Evolutionary conservation across 768 basidiomycete genomes (phyloP).

Genomic region (Arthromyces matolae): DNA sequence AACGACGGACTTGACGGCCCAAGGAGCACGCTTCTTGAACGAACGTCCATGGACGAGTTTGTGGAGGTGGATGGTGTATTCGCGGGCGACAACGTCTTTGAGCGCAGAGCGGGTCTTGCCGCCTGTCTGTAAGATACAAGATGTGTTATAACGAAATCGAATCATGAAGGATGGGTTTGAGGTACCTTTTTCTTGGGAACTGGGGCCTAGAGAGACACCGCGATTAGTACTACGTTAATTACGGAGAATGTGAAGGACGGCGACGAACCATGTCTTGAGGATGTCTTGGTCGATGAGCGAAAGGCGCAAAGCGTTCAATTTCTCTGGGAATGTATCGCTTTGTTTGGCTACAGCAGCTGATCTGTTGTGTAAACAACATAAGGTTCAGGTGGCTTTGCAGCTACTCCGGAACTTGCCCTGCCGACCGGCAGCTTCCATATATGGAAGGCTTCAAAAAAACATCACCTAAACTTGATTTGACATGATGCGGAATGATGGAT

Average conservation of each 20-base stretch:
- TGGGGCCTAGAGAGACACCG: conserved; percentile 41
- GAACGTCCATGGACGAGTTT: conserved; percentile 88
- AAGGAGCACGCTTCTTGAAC: conserved; percentile 97
- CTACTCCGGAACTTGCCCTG: conserved; percentile 32
- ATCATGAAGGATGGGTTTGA: not conserved
- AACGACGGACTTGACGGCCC: conserved; percentile 92
- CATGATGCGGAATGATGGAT: too few relatives aligned
- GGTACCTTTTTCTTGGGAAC: conserved; percentile 56
- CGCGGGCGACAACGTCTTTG: conserved; percentile 95
- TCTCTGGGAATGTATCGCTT: too few relatives aligned
- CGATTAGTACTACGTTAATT: conserved; percentile 2
- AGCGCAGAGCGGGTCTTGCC: conserved; percentile 95
- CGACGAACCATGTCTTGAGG: conserved; percentile 67
- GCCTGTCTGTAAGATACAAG: conserved; percentile 47
- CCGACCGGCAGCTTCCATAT: too few relatives aligned
- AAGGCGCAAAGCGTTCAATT: too few relatives aligned
- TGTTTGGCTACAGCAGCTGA: conserved; percentile 31
- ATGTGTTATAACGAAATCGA: too few relatives aligned
- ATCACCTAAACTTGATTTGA: too few relatives aligned
- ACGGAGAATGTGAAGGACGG: conserved; percentile 4
- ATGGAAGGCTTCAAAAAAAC: too few relatives aligned
- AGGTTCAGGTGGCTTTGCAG: conserved; percentile 59
- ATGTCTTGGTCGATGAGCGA: conserved; percentile 56
- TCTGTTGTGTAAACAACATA: conserved; percentile 45
- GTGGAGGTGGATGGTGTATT: conserved; percentile 98